phyloP scores from a whole-genome alignment of 108 stramenopile species.

The Epipyxis sp. region DNA sequence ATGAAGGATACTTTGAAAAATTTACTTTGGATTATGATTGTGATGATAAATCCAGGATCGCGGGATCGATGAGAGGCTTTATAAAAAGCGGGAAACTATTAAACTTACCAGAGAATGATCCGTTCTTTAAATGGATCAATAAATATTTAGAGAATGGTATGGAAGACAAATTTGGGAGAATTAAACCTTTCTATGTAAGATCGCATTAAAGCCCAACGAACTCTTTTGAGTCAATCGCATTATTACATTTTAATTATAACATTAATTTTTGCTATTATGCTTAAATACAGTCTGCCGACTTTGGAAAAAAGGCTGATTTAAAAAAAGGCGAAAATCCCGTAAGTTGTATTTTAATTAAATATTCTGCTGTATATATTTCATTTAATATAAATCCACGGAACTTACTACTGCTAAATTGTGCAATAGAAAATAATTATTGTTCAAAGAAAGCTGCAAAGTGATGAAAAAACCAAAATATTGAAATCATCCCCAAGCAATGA shows the following conservation, averaged over 20 bases:
- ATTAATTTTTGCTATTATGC: not conserved
- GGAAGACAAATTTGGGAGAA: not conserved
- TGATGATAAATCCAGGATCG: not conserved
- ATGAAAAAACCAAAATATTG: not conserved
- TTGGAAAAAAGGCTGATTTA: not conserved
- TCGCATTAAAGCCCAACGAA: not conserved
- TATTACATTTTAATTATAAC: not conserved
- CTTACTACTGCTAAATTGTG: not conserved
- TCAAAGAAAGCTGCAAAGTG: not conserved
- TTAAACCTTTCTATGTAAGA: constrained; percentile 7
- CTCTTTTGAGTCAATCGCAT: not conserved
- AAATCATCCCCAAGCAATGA: not conserved
- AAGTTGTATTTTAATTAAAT: not conserved
- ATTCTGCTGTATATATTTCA: not conserved
- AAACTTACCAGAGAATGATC: not conserved
- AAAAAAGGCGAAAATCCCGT: not conserved
- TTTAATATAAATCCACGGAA: not conserved
- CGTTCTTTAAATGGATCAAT: not conserved
- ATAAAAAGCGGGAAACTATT: not conserved
- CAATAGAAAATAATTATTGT: constrained; percentile 18
- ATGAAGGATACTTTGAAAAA: not conserved
- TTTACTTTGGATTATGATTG: not conserved
- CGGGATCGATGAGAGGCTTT: not conserved
- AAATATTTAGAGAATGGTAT: not conserved
- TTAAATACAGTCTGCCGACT: constrained; percentile 14